Evolutionary conservation across 2,329 filamentous ascomycete species (phyloP).

Genomic region (Macrophomina pseudophaseolina): DNA sequence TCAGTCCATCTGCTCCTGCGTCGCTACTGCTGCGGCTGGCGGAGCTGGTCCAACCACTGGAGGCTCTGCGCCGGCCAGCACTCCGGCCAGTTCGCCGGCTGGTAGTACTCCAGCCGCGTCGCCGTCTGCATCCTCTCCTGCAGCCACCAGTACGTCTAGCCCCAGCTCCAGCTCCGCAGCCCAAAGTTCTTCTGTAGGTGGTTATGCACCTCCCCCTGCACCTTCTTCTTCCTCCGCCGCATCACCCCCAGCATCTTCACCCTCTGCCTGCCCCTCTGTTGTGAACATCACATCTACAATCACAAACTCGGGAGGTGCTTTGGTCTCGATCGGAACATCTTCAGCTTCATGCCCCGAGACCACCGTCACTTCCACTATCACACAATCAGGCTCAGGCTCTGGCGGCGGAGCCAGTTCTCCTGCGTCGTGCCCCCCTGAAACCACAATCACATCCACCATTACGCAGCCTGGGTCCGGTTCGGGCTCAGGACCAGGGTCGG

Average conservation of each 20-base stretch:
- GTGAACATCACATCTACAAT: background rate
- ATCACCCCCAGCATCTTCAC: background rate
- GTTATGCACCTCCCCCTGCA: background rate
- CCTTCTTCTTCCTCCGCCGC: background rate
- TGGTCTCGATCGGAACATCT: background rate
- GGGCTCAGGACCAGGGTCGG: background rate
- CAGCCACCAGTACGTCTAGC: slow-evolving; percentile 6
- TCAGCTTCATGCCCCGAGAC: background rate
- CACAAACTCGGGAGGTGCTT: background rate
- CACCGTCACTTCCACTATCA: background rate
- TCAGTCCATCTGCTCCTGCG: slow-evolving; percentile 18
- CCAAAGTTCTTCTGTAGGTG: slow-evolving; percentile 1
- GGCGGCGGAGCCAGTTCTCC: background rate
- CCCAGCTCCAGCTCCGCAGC: slow-evolving; percentile 1
- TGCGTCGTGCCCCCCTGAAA: slow-evolving; percentile 3
- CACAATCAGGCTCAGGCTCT: background rate
- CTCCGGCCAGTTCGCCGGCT: background rate
- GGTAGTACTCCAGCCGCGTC: background rate
- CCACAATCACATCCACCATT: background rate
- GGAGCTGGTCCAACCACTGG: background rate
- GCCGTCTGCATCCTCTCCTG: slow-evolving; percentile 6
- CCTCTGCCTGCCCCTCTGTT: slow-evolving; percentile 2
- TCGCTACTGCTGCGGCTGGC: slow-evolving; percentile 17
- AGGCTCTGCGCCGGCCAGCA: background rate
- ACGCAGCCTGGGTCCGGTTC: background rate